These are phyloP conservation scores for Cordyceps farinosa DNA, from an alignment of 2,329 filamentous ascomycete species.

Conservation along the genomic window DNA sequence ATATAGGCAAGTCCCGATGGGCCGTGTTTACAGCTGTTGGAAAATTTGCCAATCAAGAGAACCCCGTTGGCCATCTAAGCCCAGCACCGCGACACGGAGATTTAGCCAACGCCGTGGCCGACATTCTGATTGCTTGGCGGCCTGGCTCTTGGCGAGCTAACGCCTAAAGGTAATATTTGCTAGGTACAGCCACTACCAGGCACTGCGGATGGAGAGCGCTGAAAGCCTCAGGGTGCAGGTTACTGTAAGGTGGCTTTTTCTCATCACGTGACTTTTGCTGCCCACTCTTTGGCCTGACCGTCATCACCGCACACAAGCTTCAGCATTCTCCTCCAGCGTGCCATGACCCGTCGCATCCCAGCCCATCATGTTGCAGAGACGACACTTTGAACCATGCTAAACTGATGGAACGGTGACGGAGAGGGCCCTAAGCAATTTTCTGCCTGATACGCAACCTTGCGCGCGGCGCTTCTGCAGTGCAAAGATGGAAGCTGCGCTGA, in stretches of 20 bases:
- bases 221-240: background rate
- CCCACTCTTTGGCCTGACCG: background rate
- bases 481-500: slow-evolving; percentile 1
- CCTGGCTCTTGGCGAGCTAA: background rate
- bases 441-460: background rate
- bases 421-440: background rate
- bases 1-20: background rate
- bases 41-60: background rate
- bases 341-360: background rate
- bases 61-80: background rate
- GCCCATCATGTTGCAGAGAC: background rate
- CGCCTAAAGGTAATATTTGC: too few relatives aligned
- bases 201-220: background rate
- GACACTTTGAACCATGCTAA: background rate
- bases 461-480: background rate
- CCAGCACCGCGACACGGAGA: background rate
- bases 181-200: background rate
- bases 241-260: background rate
- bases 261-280: background rate
- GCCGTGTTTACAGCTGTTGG: background rate
- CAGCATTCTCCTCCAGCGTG: background rate
- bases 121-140: background rate
- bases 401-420: background rate
- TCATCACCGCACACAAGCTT: slow-evolving; percentile 9
- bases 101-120: slow-evolving; percentile 4